These are phyloP conservation scores for Oryza australiensis DNA, from an alignment of 176 grass and related monocot species.

Conservation along the genomic window DNA sequence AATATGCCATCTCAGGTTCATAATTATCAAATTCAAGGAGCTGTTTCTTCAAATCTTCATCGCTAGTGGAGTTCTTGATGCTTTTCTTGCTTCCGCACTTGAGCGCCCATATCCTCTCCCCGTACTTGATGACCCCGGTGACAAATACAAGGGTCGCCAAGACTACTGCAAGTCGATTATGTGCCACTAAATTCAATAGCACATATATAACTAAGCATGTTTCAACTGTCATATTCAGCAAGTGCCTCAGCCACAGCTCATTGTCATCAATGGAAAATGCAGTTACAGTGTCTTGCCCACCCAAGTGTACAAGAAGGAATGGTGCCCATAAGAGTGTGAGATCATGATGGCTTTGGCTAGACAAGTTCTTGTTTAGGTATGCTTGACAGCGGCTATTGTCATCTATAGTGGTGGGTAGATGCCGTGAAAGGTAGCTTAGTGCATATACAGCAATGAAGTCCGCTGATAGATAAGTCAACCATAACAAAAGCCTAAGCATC, in stretches of 20 bases:
- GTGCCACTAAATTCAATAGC: background rate
- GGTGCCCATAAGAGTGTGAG: background rate
- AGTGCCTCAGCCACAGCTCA: background rate
- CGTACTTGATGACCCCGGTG: too few species aligned
- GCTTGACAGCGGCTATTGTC: background rate
- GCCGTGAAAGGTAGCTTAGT: background rate
- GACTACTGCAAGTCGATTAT: too few species aligned
- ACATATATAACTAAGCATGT: background rate
- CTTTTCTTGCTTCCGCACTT: too few species aligned
- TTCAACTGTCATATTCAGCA: background rate
- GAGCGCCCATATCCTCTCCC: too few species aligned
- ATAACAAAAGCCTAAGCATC: background rate
- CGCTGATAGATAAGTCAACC: background rate
- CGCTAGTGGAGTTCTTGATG: too few species aligned
- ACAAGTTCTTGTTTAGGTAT: background rate
- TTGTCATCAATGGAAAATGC: conserved; percentile 2
- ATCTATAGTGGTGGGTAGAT: background rate
- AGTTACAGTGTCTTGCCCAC: background rate
- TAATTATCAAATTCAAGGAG: too few species aligned
- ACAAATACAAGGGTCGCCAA: too few species aligned
- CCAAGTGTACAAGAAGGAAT: conserved; percentile 2
- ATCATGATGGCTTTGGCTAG: background rate
- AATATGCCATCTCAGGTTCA: too few species aligned
- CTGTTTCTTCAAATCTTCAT: too few species aligned
- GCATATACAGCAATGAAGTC: conserved; percentile 6